A percentile compares a stretch with the other conserved stretches of the same genome.
Conservation (phyloP, 768 basidiomycete genomes). For the Pisolithus microcarpus region DNA sequence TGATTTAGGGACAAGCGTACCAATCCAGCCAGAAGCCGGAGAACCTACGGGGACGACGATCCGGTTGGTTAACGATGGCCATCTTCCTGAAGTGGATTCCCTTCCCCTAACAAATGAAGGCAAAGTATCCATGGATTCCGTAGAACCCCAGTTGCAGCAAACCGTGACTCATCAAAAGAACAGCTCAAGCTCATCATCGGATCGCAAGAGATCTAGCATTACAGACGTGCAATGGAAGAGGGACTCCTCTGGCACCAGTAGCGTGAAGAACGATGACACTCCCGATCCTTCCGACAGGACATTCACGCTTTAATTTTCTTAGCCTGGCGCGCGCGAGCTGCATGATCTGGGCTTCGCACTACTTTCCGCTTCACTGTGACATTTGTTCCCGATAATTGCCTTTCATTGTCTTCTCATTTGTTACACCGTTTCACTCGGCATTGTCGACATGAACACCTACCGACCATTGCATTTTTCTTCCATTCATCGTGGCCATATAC, state of each 20-base stretch:
- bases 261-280: constrained; percentile 30
- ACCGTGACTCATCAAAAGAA: constrained; percentile 43
- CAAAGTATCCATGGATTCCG: constrained; percentile 31
- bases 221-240: constrained; percentile 43
- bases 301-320: constrained; percentile 14
- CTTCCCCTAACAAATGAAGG: constrained; percentile 25
- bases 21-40: constrained; percentile 8
- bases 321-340: constrained; percentile 11
- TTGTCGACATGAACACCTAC: constrained; percentile 21
- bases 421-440: constrained; percentile 12
- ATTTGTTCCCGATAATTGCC: constrained; percentile 3
- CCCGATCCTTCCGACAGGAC: constrained; percentile 9
- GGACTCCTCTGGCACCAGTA: constrained; percentile 42
- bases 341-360: constrained; percentile 6
- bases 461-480: constrained; percentile 12
- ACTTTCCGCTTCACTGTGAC: constrained; percentile 4
- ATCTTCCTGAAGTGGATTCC: constrained; percentile 28
- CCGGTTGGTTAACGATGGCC: constrained; percentile 53
- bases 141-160: constrained; percentile 21
- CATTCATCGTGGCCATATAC: constrained; percentile 18
- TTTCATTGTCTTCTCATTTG: constrained; percentile 4
- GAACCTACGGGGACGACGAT: constrained; percentile 39
- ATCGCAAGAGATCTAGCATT: constrained; percentile 42
- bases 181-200: constrained; percentile 46
- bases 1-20: constrained; percentile 5